These are phyloP conservation scores for Amoebophrya sp. DNA, from an alignment of 169 alveolate species.

Conservation along the genomic window DNA sequence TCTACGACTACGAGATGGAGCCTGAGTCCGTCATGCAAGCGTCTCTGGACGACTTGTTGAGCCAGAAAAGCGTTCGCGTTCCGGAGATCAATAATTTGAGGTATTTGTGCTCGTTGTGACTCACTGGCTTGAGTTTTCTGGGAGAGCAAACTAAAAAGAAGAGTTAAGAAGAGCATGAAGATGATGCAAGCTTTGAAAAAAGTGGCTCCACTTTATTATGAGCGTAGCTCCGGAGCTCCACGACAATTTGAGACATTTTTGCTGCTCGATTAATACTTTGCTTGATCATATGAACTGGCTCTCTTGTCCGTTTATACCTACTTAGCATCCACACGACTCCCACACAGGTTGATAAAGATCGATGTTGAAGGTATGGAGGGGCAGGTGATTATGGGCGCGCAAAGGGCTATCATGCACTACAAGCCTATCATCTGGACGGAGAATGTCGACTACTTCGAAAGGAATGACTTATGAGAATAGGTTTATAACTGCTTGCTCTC, in stretches of 20 bases:
- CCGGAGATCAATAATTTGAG: background rate
- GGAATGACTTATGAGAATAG: background rate
- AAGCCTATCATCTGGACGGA: conserved; percentile 51
- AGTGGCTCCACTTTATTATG: too few relatives aligned
- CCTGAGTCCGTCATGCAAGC: conserved; percentile 34
- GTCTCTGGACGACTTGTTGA: background rate
- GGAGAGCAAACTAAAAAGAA: too few relatives aligned
- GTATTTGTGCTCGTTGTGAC: too few relatives aligned
- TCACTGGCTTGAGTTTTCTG: too few relatives aligned
- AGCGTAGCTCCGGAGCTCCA: too few relatives aligned
- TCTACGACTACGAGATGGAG: conserved; percentile 42
- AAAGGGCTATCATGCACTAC: conserved; percentile 34
- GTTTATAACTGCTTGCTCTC: background rate
- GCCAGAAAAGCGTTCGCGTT: background rate
- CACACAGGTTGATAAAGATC: conserved; percentile 43
- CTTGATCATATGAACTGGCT: too few relatives aligned
- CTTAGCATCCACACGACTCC: background rate
- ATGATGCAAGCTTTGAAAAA: too few relatives aligned
- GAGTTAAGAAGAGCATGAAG: too few relatives aligned
- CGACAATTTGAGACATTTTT: too few relatives aligned
- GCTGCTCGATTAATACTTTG: too few relatives aligned
- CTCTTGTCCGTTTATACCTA: background rate
- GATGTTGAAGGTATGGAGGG: conserved; percentile 54
- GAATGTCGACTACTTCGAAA: conserved; percentile 46
- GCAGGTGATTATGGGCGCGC: conserved; percentile 46